Evolutionary conservation across 306 rosid genomes (phyloP), one percentile per base, ranked within the genome.

Genomic region (Dalbergia cultrata): DNA sequence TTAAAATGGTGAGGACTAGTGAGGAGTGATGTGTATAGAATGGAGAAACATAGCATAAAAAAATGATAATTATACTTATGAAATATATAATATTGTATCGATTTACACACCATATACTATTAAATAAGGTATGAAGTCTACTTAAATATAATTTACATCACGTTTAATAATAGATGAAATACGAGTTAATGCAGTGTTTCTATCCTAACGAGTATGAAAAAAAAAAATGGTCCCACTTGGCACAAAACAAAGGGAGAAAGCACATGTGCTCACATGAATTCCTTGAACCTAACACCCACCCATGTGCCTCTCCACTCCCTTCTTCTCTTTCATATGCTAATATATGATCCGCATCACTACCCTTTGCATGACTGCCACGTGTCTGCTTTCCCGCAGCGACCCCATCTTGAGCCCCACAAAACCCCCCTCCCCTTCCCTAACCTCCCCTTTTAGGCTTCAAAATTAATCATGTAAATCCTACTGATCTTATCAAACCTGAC

Each of bases 191-290:
- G n/a, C n/a, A n/a, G n/a, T n/a, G n/a, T n/a, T n/a, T n/a, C n/a
- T n/a, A n/a, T n/a, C n/a, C n/a, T n/a, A n/a, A n/a, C n/a, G n/a
- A n/a, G n/a, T n/a, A n/a, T n/a, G n/a, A 39, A 52, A 10, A 53
- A 35, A 43, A 33, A 41, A 41, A 13, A 13, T 80, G 89, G 90
- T 83, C 92, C 93, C 91, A 80, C 86, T 47, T 33, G 66, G 59
- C 81, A 78, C 78, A 78, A 76, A 82, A 82, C 52, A 76, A 53
- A 70, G 69, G 82, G 54, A 81, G 88, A 69, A 62, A 87, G 94
- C 94, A 90, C 98, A 90, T 95, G 99, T 85, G 92, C 83, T 93
- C 97, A 91, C 97, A 93, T 95, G 98, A 89, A 88, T 84, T 89
- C 90, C 92, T 95, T 87, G 94, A 91, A 91, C 87, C 86, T 62